These are phyloP conservation scores for Rhodomyrtus tomentosa DNA, from an alignment of 345 rosid genomes.

Conservation along the genomic window DNA sequence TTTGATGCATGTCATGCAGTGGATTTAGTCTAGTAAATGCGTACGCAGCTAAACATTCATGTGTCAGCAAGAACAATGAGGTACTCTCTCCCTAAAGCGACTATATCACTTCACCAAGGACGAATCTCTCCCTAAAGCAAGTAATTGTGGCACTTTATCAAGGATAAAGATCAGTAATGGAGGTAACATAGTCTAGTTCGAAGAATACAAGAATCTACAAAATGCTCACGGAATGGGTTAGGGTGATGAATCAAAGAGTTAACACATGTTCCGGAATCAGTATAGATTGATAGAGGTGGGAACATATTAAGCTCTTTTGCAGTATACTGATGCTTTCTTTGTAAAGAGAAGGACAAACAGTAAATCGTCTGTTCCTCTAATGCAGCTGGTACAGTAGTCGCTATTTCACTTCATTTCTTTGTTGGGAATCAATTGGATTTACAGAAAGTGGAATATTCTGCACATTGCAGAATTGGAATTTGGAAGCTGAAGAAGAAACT, in stretches of 20 bases:
- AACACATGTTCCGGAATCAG: neutral
- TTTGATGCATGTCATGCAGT: neutral
- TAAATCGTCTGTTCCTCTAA: neutral
- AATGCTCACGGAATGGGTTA: neutral
- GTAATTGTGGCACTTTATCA: neutral
- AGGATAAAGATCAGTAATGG: neutral
- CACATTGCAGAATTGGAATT: neutral
- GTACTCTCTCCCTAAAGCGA: neutral
- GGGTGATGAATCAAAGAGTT: neutral
- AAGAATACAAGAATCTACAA: neutral
- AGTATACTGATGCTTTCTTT: neutral
- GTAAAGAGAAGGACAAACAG: neutral
- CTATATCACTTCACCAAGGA: neutral
- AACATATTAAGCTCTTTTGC: neutral
- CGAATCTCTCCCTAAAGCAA: neutral
- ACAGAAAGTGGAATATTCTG: neutral
- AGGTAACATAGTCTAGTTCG: neutral
- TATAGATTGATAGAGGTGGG: neutral
- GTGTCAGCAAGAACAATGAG: neutral
- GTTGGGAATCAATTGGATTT: neutral
- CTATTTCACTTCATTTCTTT: neutral
- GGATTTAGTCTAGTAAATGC: neutral
- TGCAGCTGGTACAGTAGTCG: neutral
- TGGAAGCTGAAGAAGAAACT: neutral
- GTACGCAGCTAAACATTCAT: neutral